Conservation (phyloP, 2,329 filamentous ascomycete genomes). For the Chaetomiaceae sp. region DNA sequence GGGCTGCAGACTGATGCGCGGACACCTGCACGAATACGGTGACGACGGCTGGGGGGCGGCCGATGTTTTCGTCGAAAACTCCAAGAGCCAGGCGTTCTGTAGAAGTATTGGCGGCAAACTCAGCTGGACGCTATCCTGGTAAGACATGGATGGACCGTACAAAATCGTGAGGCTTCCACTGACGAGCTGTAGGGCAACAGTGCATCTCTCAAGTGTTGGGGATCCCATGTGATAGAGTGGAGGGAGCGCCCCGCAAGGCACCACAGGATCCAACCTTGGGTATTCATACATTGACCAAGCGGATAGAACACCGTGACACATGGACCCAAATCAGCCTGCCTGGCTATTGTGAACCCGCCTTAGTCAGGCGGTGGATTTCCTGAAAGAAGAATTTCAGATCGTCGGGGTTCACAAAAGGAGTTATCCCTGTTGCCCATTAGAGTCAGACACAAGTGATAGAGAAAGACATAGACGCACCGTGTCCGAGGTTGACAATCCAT, state of each 20-base stretch:
- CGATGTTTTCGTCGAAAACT: constrained; percentile 57
- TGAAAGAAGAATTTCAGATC: constrained; percentile 90
- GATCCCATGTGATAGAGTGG: constrained; percentile 9
- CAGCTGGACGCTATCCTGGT: constrained; percentile 56
- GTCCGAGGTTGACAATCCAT: constrained; percentile 95
- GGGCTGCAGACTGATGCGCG: constrained; percentile 50
- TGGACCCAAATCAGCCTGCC: background rate
- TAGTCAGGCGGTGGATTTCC: constrained; percentile 72
- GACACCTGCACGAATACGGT: constrained; percentile 40
- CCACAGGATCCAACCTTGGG: background rate
- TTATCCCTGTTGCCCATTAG: constrained; percentile 59
- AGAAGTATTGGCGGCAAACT: constrained; percentile 52
- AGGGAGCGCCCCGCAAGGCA: background rate
- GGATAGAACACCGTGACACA: constrained; percentile 7
- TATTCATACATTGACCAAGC: background rate
- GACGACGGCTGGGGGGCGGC: constrained; percentile 52
- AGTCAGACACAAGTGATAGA: constrained; percentile 15
- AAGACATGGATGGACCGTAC: constrained; percentile 26
- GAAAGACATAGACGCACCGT: constrained; percentile 57
- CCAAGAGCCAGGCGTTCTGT: constrained; percentile 56
- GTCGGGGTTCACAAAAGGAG: constrained; percentile 88
- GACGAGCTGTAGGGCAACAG: constrained; percentile 15
- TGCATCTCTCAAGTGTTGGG: constrained; percentile 15
- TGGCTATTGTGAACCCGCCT: constrained; percentile 27
- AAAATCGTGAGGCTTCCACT: background rate